Evolutionary conservation across 2,329 filamentous ascomycete genomes (phyloP).

Genomic region (Fusarium austroafricanum): DNA sequence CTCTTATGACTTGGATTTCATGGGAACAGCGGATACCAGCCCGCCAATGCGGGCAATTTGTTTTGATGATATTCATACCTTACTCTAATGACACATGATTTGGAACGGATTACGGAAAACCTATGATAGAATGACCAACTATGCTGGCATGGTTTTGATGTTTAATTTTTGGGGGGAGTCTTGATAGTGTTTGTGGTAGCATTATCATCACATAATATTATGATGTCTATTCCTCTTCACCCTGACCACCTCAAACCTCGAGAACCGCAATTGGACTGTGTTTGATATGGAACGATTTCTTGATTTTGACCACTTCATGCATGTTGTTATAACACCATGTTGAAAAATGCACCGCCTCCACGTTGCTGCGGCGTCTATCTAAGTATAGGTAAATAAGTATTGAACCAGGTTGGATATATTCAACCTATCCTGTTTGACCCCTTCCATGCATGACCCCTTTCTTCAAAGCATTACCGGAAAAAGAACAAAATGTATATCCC

Average conservation of each 20-base stretch:
- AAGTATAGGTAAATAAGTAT: constrained; percentile 7
- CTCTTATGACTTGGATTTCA: constrained; percentile 24
- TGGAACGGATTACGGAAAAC: constrained; percentile 18
- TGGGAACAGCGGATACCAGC: constrained; percentile 21
- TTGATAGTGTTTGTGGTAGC: constrained; percentile 9
- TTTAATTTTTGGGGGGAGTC: constrained; percentile 4
- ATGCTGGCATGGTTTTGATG: constrained; percentile 38
- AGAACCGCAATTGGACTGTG: too few relatives aligned
- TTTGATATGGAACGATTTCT: not conserved
- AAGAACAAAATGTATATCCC: constrained; percentile 20
- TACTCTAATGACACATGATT: constrained; percentile 25
- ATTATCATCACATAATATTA: constrained; percentile 5
- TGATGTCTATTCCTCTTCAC: not conserved
- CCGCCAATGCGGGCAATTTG: constrained; percentile 17
- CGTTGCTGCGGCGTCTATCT: constrained; percentile 24
- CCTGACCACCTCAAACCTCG: not conserved
- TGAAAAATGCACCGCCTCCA: constrained; percentile 9
- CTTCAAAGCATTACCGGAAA: not conserved
- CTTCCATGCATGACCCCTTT: constrained; percentile 17
- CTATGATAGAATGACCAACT: constrained; percentile 32
- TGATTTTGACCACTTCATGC: constrained; percentile 9
- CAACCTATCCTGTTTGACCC: constrained; percentile 7
- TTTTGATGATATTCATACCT: constrained; percentile 37
- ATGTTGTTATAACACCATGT: constrained; percentile 7
- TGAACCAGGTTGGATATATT: not conserved